Evolutionary conservation across 768 basidiomycete species (phyloP), one percentile per base, ranked within the genome.

Genomic region (Podaxis sp.): DNA sequence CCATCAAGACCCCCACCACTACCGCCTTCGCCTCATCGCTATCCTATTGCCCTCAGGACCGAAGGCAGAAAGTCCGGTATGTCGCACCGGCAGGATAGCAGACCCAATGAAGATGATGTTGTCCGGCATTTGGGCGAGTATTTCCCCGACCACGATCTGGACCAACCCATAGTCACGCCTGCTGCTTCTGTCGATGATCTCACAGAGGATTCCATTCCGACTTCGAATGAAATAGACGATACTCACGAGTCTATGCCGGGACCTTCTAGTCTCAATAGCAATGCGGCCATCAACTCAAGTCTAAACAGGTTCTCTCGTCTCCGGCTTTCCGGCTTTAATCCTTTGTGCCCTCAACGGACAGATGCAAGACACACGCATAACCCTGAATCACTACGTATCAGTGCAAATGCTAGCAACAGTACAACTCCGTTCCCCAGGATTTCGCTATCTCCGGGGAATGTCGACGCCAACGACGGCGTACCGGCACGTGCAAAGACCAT

Each of bases 61-160:
- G 46, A 12, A 59, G 20, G 20, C 15, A 13, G n/a, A 28, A 20
- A n/a, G 22, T 3, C 10, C 4, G 8, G 4, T 12, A 49, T 15
- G 6, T 30, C 52, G 4, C 40, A 56, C n/a, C 24, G 10, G n/a
- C 12, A 4, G 48, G 70, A 85, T 83, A 66, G 72, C 68, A 87
- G 92, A 67, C 94, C 94, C 7, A 80, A 82, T 54, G 82, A 90
- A 2, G 90, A 92, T 69, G 87, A 89, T 62, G 88, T 97, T 37
- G 89, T 91, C 70, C 85, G 92, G 40, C 80, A 90, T 60, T 78
- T 98, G 15, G 87, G 93, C 62, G 83, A 84, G 41, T 96, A 89
- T 76, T 98, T 98, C 79, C 95, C 95, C 15, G 82, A 88, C 60
- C 90, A 93, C 71, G 88, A 96, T 70, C 84, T 97, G 56, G 94